Conservation (phyloP, 2,329 filamentous ascomycete species). For the Cryphonectria naterciae region DNA sequence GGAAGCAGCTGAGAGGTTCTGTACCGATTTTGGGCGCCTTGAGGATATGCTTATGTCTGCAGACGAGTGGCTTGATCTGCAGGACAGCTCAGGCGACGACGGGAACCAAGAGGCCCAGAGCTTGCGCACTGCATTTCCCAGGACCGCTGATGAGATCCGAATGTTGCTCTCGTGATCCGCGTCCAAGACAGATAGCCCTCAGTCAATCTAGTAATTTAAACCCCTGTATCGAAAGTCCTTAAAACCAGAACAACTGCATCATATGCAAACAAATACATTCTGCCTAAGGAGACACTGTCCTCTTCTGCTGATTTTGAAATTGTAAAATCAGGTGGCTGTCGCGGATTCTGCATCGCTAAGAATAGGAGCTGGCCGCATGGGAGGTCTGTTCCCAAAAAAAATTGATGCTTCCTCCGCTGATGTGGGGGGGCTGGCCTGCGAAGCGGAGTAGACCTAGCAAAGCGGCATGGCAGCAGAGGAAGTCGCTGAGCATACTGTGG, state of each 20-base stretch:
- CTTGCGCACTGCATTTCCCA: slow-evolving; percentile 55
- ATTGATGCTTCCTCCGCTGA: slow-evolving; percentile 6
- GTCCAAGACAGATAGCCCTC: not conserved
- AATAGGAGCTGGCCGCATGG: slow-evolving; percentile 25
- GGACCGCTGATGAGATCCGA: slow-evolving; percentile 63
- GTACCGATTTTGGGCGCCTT: slow-evolving; percentile 74
- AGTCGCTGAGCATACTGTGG: not conserved
- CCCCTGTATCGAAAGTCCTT: not conserved
- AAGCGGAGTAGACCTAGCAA: not conserved
- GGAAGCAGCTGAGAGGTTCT: slow-evolving; percentile 82
- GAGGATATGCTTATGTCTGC: slow-evolving; percentile 54
- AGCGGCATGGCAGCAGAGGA: not conserved
- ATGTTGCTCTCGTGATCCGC: slow-evolving; percentile 57
- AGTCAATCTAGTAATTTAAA: not conserved
- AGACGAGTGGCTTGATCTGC: slow-evolving; percentile 42
- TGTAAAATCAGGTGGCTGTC: slow-evolving; percentile 23
- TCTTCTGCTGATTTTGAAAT: not conserved
- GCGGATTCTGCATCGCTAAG: slow-evolving; percentile 7
- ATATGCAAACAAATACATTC: not conserved
- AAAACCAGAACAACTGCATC: not conserved
- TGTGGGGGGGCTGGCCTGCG: slow-evolving; percentile 2
- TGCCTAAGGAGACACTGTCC: not conserved
- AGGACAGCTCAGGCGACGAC: slow-evolving; percentile 17
- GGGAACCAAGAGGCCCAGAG: slow-evolving; percentile 34
- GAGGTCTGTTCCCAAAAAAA: slow-evolving; percentile 25